Percentiles rank a stretch among this genome's conserved stretches.
These are phyloP conservation scores for Mortierella sp. DNA, from an alignment of 371 early-diverging fungal species.

Conservation along the genomic window DNA sequence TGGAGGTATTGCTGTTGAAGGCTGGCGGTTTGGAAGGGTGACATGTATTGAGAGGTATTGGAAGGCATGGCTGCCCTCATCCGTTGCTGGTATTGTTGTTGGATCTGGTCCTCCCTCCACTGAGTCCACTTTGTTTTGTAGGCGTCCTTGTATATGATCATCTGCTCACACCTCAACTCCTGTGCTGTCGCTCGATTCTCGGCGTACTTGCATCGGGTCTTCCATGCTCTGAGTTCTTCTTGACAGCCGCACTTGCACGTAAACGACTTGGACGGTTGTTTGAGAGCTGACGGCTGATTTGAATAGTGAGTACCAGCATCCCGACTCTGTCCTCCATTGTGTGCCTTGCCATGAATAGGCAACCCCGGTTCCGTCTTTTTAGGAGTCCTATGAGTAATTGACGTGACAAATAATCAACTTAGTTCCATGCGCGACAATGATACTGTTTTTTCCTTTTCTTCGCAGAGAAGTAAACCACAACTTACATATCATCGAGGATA, in stretches of 20 bases:
- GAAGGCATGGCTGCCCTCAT: constrained; percentile 31
- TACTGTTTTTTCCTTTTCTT: too few relatives aligned
- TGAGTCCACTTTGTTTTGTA: constrained; percentile 33
- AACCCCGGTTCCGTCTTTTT: background rate
- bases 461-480: background rate
- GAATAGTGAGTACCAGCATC: background rate
- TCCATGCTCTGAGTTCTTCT: constrained; percentile 33
- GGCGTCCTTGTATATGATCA: constrained; percentile 16
- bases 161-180: constrained; percentile 31
- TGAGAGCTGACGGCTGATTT: constrained; percentile 24
- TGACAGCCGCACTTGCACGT: constrained; percentile 40
- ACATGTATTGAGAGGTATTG: constrained; percentile 3
- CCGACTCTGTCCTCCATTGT: background rate
- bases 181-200: constrained; percentile 22
- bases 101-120: constrained; percentile 26
- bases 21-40: background rate
- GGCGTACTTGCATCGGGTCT: constrained; percentile 29
- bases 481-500: constrained; percentile 42
- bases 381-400: background rate
- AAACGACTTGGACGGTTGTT: constrained; percentile 3
- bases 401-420: background rate
- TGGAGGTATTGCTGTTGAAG: constrained; percentile 6
- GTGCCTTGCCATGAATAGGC: background rate
- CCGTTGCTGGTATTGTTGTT: constrained; percentile 34
- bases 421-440: background rate